A percentile compares a stretch with the other conserved stretches of the same genome.
These are phyloP conservation scores for Ammopiptanthus mongolicus DNA, from an alignment of 306 rosid genomes.

Conservation along the genomic window DNA sequence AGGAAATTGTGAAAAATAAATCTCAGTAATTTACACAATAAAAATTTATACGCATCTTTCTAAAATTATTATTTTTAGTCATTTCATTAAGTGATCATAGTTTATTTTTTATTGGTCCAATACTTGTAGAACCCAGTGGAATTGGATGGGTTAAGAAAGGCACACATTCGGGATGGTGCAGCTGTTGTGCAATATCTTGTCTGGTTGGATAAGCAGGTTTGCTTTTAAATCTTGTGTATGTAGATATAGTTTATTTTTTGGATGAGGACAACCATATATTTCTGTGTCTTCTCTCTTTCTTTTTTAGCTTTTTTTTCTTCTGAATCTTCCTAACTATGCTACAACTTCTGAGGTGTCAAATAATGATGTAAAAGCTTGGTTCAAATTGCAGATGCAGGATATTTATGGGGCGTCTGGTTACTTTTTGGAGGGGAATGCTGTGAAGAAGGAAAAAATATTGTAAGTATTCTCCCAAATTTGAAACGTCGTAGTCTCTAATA, in stretches of 20 bases:
- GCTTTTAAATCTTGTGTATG: slow-evolving; percentile 17
- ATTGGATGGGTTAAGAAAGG: slow-evolving; percentile 76
- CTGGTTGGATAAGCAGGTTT: slow-evolving; percentile 89
- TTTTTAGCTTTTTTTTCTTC: no score
- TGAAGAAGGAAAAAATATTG: slow-evolving; percentile 46
- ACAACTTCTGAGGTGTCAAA: background rate
- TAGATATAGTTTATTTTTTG: background rate
- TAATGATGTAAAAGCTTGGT: slow-evolving; percentile 29
- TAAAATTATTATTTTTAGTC: background rate
- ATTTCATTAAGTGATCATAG: background rate
- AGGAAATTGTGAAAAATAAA: background rate
- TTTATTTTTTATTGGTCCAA: slow-evolving; percentile 4
- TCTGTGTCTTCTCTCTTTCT: background rate
- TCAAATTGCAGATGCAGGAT: slow-evolving; percentile 76
- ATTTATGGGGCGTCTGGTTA: slow-evolving; percentile 88
- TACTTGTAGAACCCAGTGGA: slow-evolving; percentile 71
- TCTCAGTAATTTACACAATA: background rate
- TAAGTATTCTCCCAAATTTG: slow-evolving; percentile 37
- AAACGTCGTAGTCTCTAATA: background rate
- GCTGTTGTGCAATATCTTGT: slow-evolving; percentile 94
- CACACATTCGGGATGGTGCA: slow-evolving; percentile 94
- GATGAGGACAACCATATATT: background rate
- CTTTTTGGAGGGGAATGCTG: slow-evolving; percentile 53
- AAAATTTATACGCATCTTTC: background rate
- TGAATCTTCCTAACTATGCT: background rate